phyloP scores from a whole-genome alignment of 1,284 basidiomycete species.

The Polyporus tsugae region DNA sequence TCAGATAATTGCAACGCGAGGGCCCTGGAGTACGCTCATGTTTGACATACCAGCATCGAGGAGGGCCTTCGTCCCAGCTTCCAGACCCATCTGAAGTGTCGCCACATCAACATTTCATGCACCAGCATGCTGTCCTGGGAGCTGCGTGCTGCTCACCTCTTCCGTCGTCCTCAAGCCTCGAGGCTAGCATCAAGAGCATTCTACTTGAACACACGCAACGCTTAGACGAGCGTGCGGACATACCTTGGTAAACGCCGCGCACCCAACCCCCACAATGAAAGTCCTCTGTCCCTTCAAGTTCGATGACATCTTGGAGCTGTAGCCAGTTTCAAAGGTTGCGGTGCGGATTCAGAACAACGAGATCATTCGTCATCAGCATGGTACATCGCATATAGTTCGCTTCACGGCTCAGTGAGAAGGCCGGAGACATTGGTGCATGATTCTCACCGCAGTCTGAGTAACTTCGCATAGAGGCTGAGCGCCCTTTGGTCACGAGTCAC shows the following conservation, averaged over 20 bases:
- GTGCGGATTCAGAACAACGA: neutral
- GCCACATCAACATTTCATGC: neutral
- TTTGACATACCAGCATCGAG: slow-evolving; percentile 74
- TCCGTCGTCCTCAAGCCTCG: slow-evolving; percentile 70
- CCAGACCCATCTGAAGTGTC: slow-evolving; percentile 72
- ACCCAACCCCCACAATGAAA: slow-evolving; percentile 81
- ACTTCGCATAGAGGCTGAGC: too few relatives aligned
- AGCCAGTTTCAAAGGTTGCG: neutral
- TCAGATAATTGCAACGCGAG: neutral
- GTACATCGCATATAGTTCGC: neutral
- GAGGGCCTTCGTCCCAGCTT: slow-evolving; percentile 86
- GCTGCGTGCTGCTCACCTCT: slow-evolving; percentile 55
- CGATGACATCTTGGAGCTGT: slow-evolving; percentile 33
- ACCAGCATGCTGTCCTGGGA: neutral
- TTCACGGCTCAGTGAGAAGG: slow-evolving; percentile 7
- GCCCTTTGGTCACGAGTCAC: neutral
- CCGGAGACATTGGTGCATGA: slow-evolving; percentile 15
- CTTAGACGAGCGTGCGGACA: slow-evolving; percentile 13
- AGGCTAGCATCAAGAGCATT: slow-evolving; percentile 51
- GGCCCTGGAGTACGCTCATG: neutral
- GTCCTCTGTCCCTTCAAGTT: slow-evolving; percentile 53
- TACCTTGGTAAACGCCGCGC: slow-evolving; percentile 85
- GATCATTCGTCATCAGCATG: neutral
- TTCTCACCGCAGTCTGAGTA: too few relatives aligned
- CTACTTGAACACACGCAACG: slow-evolving; percentile 10